Percentiles rank a stretch among this genome's conserved stretches.
These are phyloP conservation scores for Aspergillus jensenii DNA, from an alignment of 2,329 filamentous ascomycete genomes.

Conservation along the genomic window DNA sequence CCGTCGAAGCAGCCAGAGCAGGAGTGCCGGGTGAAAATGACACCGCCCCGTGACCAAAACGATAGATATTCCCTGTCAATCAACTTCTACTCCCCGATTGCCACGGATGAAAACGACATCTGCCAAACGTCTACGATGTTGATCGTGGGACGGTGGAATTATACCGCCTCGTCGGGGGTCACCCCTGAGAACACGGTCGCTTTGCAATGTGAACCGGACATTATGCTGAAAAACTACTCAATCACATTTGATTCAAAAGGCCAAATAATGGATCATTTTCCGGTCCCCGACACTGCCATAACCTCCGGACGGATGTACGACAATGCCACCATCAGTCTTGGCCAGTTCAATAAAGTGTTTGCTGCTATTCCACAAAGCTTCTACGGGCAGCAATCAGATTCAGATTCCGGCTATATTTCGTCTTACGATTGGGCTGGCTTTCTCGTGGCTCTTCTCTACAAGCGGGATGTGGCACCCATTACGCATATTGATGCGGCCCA, in stretches of 20 bases:
- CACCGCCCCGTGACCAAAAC: conserved; percentile 18
- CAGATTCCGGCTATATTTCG: conserved; percentile 27
- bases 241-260: conserved; percentile 31
- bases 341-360: conserved; percentile 38
- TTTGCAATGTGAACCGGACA: conserved; percentile 31
- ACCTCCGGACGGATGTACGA: conserved; percentile 29
- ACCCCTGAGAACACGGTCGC: conserved; percentile 31
- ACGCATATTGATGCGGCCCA: conserved; percentile 22
- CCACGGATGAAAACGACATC: conserved; percentile 20
- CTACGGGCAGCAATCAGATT: conserved; percentile 24
- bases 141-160: conserved; percentile 35
- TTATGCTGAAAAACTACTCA: conserved; percentile 24
- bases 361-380: conserved; percentile 35
- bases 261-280: conserved; percentile 22
- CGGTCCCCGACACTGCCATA: conserved; percentile 21
- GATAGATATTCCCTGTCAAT: conserved; percentile 32
- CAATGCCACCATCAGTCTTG: conserved; percentile 34
- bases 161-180: conserved; percentile 23
- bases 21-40: conserved; percentile 30
- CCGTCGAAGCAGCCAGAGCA: conserved; percentile 24
- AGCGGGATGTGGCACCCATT: conserved; percentile 24
- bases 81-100: conserved; percentile 32
- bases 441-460: conserved; percentile 33
- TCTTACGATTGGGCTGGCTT: conserved; percentile 39
- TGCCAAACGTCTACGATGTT: conserved; percentile 34